Evolutionary conservation across 805 yeast species (phyloP).

Genomic region (Candida parachauliodes): DNA sequence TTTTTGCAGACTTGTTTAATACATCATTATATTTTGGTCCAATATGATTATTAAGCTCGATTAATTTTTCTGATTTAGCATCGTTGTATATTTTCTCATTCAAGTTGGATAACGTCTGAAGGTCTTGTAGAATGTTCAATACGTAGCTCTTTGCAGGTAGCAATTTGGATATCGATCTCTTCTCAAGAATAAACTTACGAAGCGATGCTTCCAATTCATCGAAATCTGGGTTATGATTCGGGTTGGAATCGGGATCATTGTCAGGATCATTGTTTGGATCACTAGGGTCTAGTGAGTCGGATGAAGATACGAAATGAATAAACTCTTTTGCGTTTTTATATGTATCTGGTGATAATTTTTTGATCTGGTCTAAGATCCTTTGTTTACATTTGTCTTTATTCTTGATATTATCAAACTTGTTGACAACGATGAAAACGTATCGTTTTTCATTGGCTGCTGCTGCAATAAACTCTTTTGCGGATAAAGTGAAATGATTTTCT

Average conservation of each 20-base stretch:
- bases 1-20: slow-evolving; percentile 47
- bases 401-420: slow-evolving; percentile 80
- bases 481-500: slow-evolving; percentile 90
- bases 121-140: slow-evolving; percentile 63
- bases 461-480: slow-evolving; percentile 90
- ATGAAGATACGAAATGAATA: slow-evolving; percentile 85
- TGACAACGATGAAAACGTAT: slow-evolving; percentile 89
- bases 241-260: slow-evolving; percentile 21
- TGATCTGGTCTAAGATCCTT: slow-evolving; percentile 80
- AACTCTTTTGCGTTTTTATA: slow-evolving; percentile 84
- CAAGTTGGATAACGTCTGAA: slow-evolving; percentile 54
- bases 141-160: slow-evolving; percentile 92
- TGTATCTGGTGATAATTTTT: slow-evolving; percentile 83
- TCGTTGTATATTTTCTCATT: slow-evolving; percentile 54
- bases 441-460: slow-evolving; percentile 90
- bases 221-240: slow-evolving; percentile 56
- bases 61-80: slow-evolving; percentile 46
- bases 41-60: slow-evolving; percentile 48
- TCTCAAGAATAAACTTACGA: slow-evolving; percentile 82
- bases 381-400: slow-evolving; percentile 77
- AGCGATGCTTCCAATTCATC: slow-evolving; percentile 82
- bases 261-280: slow-evolving; percentile 31
- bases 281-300: slow-evolving; percentile 31
- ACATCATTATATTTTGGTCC: slow-evolving; percentile 62
- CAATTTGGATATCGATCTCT: slow-evolving; percentile 81